phyloP scores from a whole-genome alignment of 331 rosid species.

The Quercus phellos region DNA sequence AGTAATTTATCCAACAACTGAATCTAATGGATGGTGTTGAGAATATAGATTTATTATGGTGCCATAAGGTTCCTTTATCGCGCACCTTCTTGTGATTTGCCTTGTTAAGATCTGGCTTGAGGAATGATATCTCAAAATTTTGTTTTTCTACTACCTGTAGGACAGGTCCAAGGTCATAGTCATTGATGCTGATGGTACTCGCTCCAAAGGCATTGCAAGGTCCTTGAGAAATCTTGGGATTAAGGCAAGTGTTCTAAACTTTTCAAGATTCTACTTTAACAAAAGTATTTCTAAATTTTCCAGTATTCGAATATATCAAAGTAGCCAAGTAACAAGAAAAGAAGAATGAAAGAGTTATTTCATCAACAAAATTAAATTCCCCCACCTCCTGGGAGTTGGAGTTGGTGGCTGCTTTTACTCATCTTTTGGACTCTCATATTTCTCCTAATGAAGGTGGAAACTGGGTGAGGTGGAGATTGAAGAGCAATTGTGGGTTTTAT shows the following conservation, averaged over 20 bases:
- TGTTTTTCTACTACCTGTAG: conserved; percentile 64
- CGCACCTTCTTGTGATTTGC: conserved; percentile 4
- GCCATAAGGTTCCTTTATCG: not conserved
- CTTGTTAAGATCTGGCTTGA: conserved; percentile 28
- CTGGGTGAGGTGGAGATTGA: too few species aligned
- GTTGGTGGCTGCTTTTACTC: too few species aligned
- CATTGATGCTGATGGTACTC: conserved; percentile 81
- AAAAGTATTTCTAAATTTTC: conserved; percentile 26
- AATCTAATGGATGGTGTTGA: not conserved
- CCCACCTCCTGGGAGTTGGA: too few species aligned
- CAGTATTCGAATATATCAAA: conserved; percentile 1
- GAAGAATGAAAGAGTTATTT: not conserved
- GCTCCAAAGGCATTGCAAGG: conserved; percentile 82
- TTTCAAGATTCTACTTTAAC: conserved; percentile 10
- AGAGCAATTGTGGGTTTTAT: too few species aligned
- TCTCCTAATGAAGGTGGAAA: too few species aligned
- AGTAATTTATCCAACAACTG: not conserved
- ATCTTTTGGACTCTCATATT: too few species aligned
- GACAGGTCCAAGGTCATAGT: conserved; percentile 88
- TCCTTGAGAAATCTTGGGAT: conserved; percentile 82
- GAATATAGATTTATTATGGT: not conserved
- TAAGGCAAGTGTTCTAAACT: conserved; percentile 55
- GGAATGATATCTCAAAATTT: conserved; percentile 36
- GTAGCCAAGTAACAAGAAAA: not conserved
- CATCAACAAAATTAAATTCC: not conserved